phyloP scores from a whole-genome alignment of 257 asterid species.

The Solanum clarkiae region DNA sequence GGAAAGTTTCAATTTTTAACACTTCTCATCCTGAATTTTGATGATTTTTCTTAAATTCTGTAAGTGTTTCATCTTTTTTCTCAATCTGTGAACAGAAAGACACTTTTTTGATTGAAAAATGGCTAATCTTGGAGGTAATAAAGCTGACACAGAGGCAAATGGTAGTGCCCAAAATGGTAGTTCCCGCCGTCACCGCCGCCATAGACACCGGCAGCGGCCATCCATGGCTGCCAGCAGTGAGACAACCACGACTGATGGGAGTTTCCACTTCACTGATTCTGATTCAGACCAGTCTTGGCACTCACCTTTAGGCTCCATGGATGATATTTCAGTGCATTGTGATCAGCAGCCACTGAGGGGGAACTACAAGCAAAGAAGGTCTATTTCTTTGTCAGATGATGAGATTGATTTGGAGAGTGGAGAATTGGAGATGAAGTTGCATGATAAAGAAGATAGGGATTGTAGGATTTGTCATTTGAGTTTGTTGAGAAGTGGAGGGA shows the following conservation, averaged over 20 bases:
- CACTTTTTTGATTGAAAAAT: not conserved
- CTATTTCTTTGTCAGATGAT: slow-evolving; percentile 1
- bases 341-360: not conserved
- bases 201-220: slow-evolving; percentile 12
- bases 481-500: slow-evolving; percentile 7
- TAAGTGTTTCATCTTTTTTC: not conserved
- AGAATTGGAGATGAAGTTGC: slow-evolving; percentile 20
- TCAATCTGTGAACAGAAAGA: not conserved
- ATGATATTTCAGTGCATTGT: slow-evolving; percentile 5
- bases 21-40: not conserved
- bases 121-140: slow-evolving; percentile 6
- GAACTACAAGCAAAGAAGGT: slow-evolving; percentile 5
- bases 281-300: slow-evolving; percentile 21
- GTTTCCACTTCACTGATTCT: slow-evolving; percentile 30
- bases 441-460: slow-evolving; percentile 9
- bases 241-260: slow-evolving; percentile 33
- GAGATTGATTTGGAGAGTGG: slow-evolving; percentile 37
- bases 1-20: not conserved
- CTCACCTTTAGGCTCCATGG: slow-evolving; percentile 5
- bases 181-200: slow-evolving; percentile 4
- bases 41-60: not conserved
- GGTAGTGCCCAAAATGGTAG: not conserved
- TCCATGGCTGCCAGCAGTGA: slow-evolving; percentile 20
- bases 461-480: slow-evolving; percentile 46
- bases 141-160: slow-evolving; percentile 8